phyloP scores from a whole-genome alignment of 306 rosid genomes.

The Vigna trinervia region DNA sequence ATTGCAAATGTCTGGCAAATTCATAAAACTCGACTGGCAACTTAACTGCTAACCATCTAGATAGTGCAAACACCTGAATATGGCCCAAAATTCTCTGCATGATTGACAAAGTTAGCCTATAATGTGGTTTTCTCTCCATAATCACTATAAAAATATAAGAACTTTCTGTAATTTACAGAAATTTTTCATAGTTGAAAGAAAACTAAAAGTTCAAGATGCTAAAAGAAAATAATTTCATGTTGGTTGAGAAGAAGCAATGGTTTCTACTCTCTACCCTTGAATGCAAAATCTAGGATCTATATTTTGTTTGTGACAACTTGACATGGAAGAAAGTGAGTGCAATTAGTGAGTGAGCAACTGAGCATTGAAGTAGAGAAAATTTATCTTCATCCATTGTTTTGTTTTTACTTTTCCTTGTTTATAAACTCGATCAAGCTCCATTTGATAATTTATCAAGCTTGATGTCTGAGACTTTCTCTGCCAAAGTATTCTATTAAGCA shows the following conservation, averaged over 20 bases:
- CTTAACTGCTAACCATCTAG: slow-evolving; percentile 78
- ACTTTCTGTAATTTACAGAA: background rate
- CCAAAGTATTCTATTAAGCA: background rate
- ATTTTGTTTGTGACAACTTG: background rate
- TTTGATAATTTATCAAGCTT: background rate
- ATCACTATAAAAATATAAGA: background rate
- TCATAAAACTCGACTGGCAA: slow-evolving; percentile 83
- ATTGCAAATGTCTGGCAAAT: slow-evolving; percentile 68
- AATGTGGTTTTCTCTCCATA: slow-evolving; percentile 33
- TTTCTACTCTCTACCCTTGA: background rate
- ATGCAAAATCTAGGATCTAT: background rate
- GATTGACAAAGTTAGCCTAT: slow-evolving; percentile 35
- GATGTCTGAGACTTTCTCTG: background rate
- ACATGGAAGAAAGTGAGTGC: background rate
- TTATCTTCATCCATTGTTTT: background rate
- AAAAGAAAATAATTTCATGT: slow-evolving; percentile 6
- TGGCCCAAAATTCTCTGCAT: slow-evolving; percentile 88
- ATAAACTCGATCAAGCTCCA: background rate
- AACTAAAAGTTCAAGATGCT: slow-evolving; percentile 15
- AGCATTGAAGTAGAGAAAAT: background rate
- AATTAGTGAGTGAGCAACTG: background rate
- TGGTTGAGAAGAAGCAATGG: no score
- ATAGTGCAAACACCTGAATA: slow-evolving; percentile 84
- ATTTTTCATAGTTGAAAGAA: background rate
- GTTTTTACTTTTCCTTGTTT: no score